Evolutionary conservation across 768 basidiomycete genomes (phyloP), one percentile per base, ranked within the genome.

Genomic region (Rhodotorula kratochvilovae): DNA sequence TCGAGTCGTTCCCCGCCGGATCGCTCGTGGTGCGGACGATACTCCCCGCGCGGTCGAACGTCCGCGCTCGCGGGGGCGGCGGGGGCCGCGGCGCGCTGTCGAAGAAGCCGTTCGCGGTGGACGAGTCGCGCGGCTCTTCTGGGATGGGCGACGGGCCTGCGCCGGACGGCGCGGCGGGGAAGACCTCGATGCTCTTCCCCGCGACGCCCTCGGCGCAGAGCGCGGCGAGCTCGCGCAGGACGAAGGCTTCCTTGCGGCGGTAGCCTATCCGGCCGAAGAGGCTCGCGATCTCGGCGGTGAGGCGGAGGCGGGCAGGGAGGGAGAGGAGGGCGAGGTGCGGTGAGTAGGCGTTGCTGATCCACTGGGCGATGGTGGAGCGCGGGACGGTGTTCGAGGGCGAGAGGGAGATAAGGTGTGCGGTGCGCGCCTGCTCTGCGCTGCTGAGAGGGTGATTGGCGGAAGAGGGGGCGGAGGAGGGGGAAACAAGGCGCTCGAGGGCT

Each of bases 191-290:
- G n/a, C 25, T 56, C 29, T 42, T 36, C 56, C 65, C 76, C 86
- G 68, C 67, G 72, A 84, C 80, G 91, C 90, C 76, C 89, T 89
- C 60, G 89, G 85, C 62, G 88, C 90, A 76, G 87, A 90, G n/a
- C 16, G 89, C 90, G 31, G 94, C 83, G 54, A 96, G 85, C 78
- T 97, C 93, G 19, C 95, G 85, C 35, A 93, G 83, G 51, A 92
- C 82, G 76, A 90, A 90, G 0, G 88, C 89, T 81, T 96, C 94
- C 81, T 95, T 95, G 58, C 96, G 85, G 63, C 83, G 85, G 79
- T 92, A 91, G 16, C 91, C 92, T 10, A 99, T 80, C 73, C 87
- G 89, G 19, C 88, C 85, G 79, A 89, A 94, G 57, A 91, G 81
- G 72, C 87, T 87, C 0, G 90, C 89, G 58, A 88, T 85, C 46